These are phyloP conservation scores for Rhodotorula sp. DNA, from an alignment of 1,284 basidiomycete genomes.

Conservation along the genomic window DNA sequence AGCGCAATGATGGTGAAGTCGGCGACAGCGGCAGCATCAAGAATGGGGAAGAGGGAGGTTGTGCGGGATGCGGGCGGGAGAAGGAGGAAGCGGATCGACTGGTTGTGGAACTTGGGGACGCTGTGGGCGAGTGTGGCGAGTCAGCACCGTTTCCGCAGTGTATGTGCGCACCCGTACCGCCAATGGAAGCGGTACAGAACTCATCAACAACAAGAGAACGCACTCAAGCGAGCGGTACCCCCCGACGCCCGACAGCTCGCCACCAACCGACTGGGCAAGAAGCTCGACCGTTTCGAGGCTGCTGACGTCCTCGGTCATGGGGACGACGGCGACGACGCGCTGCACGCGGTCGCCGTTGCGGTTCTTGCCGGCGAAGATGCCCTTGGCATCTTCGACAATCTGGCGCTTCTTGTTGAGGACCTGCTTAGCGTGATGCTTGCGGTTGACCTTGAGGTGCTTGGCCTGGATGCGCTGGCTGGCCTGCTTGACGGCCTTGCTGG, in stretches of 20 bases:
- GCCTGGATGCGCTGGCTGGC: constrained; percentile 31
- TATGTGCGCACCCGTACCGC: no score
- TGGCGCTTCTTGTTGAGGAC: constrained; percentile 69
- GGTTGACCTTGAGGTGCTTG: constrained; percentile 67
- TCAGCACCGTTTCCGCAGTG: not conserved
- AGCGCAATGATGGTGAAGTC: constrained; percentile 88
- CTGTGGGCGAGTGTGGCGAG: constrained; percentile 1
- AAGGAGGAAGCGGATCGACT: constrained; percentile 30
- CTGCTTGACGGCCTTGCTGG: constrained; percentile 11
- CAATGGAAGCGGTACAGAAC: no score
- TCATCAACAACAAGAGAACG: no score
- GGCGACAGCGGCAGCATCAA: constrained; percentile 84
- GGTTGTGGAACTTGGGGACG: constrained; percentile 41
- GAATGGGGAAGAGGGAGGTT: constrained; percentile 64
- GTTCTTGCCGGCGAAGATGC: constrained; percentile 53
- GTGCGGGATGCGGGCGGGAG: constrained; percentile 28
- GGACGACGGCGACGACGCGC: constrained; percentile 59
- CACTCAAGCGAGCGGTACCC: constrained; percentile 38
- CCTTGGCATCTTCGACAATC: constrained; percentile 58
- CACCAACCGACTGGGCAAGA: constrained; percentile 68
- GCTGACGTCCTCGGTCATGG: constrained; percentile 69
- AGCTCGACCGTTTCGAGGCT: constrained; percentile 59
- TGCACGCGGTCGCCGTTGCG: constrained; percentile 52
- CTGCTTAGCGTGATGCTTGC: constrained; percentile 79
- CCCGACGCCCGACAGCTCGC: constrained; percentile 58